Conservation (phyloP, 2,329 filamentous ascomycete species). For the Mycogone perniciosa region DNA sequence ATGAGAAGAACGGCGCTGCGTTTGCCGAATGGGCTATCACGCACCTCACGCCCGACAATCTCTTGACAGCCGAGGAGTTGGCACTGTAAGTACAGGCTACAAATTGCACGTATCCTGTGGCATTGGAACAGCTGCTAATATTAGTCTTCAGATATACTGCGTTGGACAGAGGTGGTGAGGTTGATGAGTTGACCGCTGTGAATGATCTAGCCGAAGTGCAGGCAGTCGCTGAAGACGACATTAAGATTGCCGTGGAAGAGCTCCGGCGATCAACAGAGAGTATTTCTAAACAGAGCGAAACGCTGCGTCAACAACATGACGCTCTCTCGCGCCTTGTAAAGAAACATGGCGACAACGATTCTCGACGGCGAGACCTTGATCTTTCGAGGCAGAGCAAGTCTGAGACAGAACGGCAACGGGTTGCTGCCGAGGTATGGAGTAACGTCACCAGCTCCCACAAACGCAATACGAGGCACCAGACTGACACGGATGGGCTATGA, state of each 20-base stretch:
- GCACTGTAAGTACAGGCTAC: slow-evolving; percentile 36
- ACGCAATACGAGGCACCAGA: neutral
- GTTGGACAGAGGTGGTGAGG: slow-evolving; percentile 42
- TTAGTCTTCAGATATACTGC: slow-evolving; percentile 39
- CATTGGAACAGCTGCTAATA: slow-evolving; percentile 11
- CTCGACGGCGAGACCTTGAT: slow-evolving; percentile 26
- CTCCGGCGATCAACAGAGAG: slow-evolving; percentile 58
- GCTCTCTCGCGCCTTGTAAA: slow-evolving; percentile 49
- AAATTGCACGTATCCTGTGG: slow-evolving; percentile 10
- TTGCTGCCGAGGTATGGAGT: slow-evolving; percentile 41
- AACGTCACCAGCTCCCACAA: slow-evolving; percentile 11
- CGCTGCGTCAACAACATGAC: slow-evolving; percentile 55
- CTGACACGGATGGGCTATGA: neutral
- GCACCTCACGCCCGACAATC: slow-evolving; percentile 44
- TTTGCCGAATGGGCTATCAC: slow-evolving; percentile 43
- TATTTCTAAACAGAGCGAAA: slow-evolving; percentile 58
- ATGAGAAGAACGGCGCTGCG: slow-evolving; percentile 28
- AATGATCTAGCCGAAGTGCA: slow-evolving; percentile 42
- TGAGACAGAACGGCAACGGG: slow-evolving; percentile 34
- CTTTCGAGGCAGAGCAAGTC: slow-evolving; percentile 21
- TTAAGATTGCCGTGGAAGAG: slow-evolving; percentile 55
- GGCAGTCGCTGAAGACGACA: slow-evolving; percentile 52
- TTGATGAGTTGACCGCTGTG: slow-evolving; percentile 38
- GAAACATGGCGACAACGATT: slow-evolving; percentile 27
- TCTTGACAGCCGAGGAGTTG: slow-evolving; percentile 49